Percentiles rank a stretch among this genome's conserved stretches.
These are phyloP conservation scores for Annona squamosa DNA, from an alignment of 164 flowering plant species.

Conservation along the genomic window DNA sequence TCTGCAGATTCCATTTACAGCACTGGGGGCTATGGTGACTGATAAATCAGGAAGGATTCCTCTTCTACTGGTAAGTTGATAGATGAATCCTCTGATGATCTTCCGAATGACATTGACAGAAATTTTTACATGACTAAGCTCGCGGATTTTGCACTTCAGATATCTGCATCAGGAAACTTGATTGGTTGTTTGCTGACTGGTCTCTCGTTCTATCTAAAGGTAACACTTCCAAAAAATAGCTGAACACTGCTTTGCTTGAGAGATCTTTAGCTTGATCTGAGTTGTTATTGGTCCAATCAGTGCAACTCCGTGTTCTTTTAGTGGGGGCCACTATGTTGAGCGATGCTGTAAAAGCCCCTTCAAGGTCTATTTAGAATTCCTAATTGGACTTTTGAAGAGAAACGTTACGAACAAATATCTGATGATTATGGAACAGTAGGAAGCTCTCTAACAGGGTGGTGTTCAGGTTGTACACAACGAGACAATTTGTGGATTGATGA, in stretches of 20 bases:
- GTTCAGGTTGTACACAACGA: not conserved
- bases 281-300: too few species aligned
- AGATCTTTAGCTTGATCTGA: too few species aligned
- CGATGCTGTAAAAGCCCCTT: not conserved
- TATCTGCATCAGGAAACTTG: conserved; percentile 62
- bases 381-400: not conserved
- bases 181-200: conserved; percentile 50
- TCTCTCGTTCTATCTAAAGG: conserved; percentile 73
- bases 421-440: not conserved
- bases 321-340: not conserved
- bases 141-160: conserved; percentile 25
- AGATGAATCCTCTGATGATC: not conserved
- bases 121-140: not conserved
- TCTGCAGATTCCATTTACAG: conserved; percentile 62
- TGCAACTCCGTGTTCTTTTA: not conserved
- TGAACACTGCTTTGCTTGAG: too few species aligned
- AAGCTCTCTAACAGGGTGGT: not conserved
- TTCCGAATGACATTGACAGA: not conserved
- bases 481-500: not conserved
- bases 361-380: not conserved
- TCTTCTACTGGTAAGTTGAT: conserved; percentile 48
- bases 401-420: not conserved
- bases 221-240: conserved; percentile 10
- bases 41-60: conserved; percentile 85
- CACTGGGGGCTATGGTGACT: conserved; percentile 45